These are phyloP conservation scores for Rhizoclosmatium sp. DNA, from an alignment of 192 early-diverging fungal genomes.

Conservation along the genomic window DNA sequence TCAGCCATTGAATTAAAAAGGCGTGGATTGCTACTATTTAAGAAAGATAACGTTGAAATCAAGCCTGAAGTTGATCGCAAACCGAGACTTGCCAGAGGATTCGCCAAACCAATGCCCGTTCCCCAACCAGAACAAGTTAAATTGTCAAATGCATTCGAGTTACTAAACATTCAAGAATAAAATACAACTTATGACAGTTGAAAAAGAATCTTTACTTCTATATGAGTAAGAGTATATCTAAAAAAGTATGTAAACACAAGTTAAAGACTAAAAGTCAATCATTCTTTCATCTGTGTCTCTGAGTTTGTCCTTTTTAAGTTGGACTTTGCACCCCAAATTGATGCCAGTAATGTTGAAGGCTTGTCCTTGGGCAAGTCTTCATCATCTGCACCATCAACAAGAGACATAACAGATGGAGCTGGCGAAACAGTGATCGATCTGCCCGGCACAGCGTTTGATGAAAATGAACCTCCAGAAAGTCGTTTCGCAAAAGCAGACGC, in stretches of 20 bases:
- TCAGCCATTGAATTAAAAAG: constrained; percentile 20
- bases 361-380: constrained; percentile 18
- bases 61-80: not conserved
- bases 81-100: constrained; percentile 19
- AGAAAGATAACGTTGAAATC: not conserved
- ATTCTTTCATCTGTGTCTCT: constrained; percentile 8
- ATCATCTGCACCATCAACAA: constrained; percentile 25
- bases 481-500: not conserved
- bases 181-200: too few relatives aligned
- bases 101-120: constrained; percentile 25
- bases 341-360: constrained; percentile 30
- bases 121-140: not conserved
- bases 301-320: constrained; percentile 25
- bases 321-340: constrained; percentile 32
- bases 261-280: not conserved
- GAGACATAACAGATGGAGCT: not conserved
- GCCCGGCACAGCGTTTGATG: not conserved
- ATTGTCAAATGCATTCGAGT: constrained; percentile 17
- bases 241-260: too few relatives aligned
- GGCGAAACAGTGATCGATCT: not conserved
- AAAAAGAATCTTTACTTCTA: too few relatives aligned
- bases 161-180: not conserved
- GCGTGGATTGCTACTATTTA: constrained; percentile 3
- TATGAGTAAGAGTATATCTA: too few relatives aligned
- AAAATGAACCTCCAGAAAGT: constrained; percentile 11